These are phyloP conservation scores for Diutina scorzettiae DNA, from an alignment of 1,139 yeast species.

Conservation along the genomic window DNA sequence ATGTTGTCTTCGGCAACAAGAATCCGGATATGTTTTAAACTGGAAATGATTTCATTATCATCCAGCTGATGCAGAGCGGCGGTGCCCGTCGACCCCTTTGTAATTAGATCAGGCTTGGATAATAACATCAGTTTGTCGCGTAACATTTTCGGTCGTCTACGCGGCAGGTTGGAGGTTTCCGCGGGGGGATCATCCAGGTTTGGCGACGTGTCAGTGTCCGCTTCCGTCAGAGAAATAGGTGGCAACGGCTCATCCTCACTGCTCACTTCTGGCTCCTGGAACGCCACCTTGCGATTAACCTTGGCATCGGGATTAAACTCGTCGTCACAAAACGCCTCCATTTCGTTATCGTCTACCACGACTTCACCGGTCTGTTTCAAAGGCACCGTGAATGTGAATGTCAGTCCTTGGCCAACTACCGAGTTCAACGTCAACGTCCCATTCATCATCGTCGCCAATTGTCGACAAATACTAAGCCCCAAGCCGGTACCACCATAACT, in stretches of 20 bases:
- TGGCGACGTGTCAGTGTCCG: neutral
- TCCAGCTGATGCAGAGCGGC: neutral
- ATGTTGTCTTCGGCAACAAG: slow-evolving; percentile 91
- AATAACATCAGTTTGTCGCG: slow-evolving; percentile 1
- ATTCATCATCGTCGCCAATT: slow-evolving; percentile 79
- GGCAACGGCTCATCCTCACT: neutral
- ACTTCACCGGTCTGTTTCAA: slow-evolving; percentile 60
- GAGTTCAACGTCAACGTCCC: slow-evolving; percentile 69
- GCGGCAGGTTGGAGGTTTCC: neutral
- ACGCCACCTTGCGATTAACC: slow-evolving; percentile 27
- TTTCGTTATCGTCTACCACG: slow-evolving; percentile 24
- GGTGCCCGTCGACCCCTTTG: slow-evolving; percentile 4
- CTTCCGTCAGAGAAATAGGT: too few relatives aligned
- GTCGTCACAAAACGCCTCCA: slow-evolving; percentile 31
- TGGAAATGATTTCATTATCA: neutral
- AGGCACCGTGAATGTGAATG: slow-evolving; percentile 71
- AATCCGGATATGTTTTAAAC: slow-evolving; percentile 29
- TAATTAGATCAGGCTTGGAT: neutral
- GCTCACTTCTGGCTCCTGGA: slow-evolving; percentile 10
- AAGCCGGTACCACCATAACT: slow-evolving; percentile 94
- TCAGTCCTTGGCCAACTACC: slow-evolving; percentile 64
- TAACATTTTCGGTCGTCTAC: neutral
- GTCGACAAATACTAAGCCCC: slow-evolving; percentile 87
- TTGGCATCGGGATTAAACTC: slow-evolving; percentile 20
- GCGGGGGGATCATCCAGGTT: neutral